Evolutionary conservation across 169 alveolate genomes (phyloP).

Genomic region (Plasmodium vivax): DNA sequence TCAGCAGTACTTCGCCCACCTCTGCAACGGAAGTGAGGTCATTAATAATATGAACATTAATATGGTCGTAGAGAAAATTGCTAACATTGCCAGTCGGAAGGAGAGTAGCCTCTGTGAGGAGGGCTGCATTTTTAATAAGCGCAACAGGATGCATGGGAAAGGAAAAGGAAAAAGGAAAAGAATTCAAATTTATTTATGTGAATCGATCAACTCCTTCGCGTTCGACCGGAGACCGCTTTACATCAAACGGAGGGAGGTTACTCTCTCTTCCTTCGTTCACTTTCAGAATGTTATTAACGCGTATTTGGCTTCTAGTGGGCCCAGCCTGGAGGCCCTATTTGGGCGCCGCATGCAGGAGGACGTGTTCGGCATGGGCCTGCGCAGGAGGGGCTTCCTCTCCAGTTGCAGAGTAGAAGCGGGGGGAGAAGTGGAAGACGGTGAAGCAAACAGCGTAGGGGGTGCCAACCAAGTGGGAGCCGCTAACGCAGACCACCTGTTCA

Average conservation of each 20-base stretch:
- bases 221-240: slow-evolving; percentile 52
- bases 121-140: slow-evolving; percentile 22
- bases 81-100: slow-evolving; percentile 27
- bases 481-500: slow-evolving; percentile 5
- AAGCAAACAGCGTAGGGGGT: too few relatives aligned
- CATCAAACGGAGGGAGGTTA: slow-evolving; percentile 49
- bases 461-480: background rate
- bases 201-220: slow-evolving; percentile 41
- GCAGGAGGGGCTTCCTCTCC: background rate
- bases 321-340: background rate
- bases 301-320: background rate
- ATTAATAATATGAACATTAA: slow-evolving; percentile 70
- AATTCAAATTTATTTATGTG: slow-evolving; percentile 58
- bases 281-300: slow-evolving; percentile 32
- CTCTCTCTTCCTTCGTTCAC: slow-evolving; percentile 55
- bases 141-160: slow-evolving; percentile 18
- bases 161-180: slow-evolving; percentile 34
- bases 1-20: slow-evolving; percentile 34
- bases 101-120: slow-evolving; percentile 50
- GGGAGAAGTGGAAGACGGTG: background rate
- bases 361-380: slow-evolving; percentile 16
- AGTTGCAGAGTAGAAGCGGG: background rate
- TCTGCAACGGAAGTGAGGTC: slow-evolving; percentile 58
- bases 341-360: slow-evolving; percentile 8
- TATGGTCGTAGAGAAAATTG: slow-evolving; percentile 46